These are phyloP conservation scores for Albizia julibrissin DNA, from an alignment of 306 rosid species.

Conservation along the genomic window DNA sequence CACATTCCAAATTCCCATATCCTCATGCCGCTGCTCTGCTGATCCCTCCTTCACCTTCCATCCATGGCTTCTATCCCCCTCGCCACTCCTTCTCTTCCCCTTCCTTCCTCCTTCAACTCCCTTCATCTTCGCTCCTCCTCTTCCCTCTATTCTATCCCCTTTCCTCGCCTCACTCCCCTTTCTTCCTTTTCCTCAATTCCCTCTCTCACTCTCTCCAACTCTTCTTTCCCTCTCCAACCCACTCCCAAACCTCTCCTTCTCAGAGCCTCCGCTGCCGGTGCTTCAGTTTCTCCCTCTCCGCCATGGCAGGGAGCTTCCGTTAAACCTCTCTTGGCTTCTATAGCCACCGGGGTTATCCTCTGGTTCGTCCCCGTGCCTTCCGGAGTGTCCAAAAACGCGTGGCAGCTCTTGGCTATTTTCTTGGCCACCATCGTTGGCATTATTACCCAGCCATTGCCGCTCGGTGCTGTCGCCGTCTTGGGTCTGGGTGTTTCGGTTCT, in stretches of 20 bases:
- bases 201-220: background rate
- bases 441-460: slow-evolving; percentile 88
- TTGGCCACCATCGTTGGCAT: slow-evolving; percentile 90
- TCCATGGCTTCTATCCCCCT: slow-evolving; percentile 64
- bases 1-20: background rate
- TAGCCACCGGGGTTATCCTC: slow-evolving; percentile 71
- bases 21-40: no score
- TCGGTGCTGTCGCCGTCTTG: slow-evolving; percentile 88
- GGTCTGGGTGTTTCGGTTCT: slow-evolving; percentile 89
- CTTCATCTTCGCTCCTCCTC: background rate
- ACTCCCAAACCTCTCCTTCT: slow-evolving; percentile 14
- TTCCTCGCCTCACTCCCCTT: background rate
- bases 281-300: slow-evolving; percentile 37
- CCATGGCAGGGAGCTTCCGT: slow-evolving; percentile 92
- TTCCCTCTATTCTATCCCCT: background rate
- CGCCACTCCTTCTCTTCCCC: slow-evolving; percentile 30
- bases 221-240: background rate
- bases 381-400: slow-evolving; percentile 76
- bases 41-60: no score
- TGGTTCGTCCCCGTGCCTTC: slow-evolving; percentile 84
- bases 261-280: slow-evolving; percentile 41
- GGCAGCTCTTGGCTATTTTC: slow-evolving; percentile 91
- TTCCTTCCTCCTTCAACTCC: background rate
- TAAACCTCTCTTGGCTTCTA: slow-evolving; percentile 74
- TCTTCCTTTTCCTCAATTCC: background rate